Evolutionary conservation across 306 rosid genomes (phyloP).

Genomic region (Ochetophila trinervis): DNA sequence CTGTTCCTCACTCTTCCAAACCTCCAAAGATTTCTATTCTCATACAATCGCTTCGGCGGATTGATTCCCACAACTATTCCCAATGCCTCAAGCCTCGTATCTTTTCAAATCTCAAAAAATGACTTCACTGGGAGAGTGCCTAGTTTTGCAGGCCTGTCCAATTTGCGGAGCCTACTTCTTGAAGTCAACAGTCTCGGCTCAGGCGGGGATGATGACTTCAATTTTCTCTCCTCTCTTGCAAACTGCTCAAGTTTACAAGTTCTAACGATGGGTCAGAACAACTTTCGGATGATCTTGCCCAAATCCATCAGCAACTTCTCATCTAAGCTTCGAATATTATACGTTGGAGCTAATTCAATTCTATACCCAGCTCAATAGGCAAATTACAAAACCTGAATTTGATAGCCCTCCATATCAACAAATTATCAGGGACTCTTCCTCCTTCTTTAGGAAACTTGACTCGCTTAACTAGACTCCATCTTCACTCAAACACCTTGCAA

Average conservation of each 20-base stretch:
- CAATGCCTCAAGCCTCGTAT: slow-evolving; percentile 21
- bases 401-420: neutral
- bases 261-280: neutral
- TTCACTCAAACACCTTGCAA: slow-evolving; percentile 3
- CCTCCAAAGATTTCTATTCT: slow-evolving; percentile 1
- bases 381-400: neutral
- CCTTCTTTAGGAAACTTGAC: slow-evolving; percentile 26
- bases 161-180: slow-evolving; percentile 3
- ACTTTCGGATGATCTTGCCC: slow-evolving; percentile 25
- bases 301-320: slow-evolving; percentile 28
- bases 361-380: slow-evolving; percentile 19
- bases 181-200: slow-evolving; percentile 15
- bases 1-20: slow-evolving; percentile 18
- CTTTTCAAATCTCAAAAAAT: neutral
- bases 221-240: slow-evolving; percentile 19
- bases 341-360: slow-evolving; percentile 23
- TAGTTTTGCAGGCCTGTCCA: neutral
- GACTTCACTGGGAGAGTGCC: slow-evolving; percentile 28
- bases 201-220: slow-evolving; percentile 16
- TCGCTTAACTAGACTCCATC: neutral
- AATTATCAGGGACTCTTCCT: slow-evolving; percentile 27
- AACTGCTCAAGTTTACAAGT: slow-evolving; percentile 17
- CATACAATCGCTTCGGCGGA: slow-evolving; percentile 20
- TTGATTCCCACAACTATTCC: slow-evolving; percentile 21
- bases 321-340: slow-evolving; percentile 23